Evolutionary conservation across 2,329 filamentous ascomycete genomes (phyloP).

Genomic region (Colletotrichum gigasporum): DNA sequence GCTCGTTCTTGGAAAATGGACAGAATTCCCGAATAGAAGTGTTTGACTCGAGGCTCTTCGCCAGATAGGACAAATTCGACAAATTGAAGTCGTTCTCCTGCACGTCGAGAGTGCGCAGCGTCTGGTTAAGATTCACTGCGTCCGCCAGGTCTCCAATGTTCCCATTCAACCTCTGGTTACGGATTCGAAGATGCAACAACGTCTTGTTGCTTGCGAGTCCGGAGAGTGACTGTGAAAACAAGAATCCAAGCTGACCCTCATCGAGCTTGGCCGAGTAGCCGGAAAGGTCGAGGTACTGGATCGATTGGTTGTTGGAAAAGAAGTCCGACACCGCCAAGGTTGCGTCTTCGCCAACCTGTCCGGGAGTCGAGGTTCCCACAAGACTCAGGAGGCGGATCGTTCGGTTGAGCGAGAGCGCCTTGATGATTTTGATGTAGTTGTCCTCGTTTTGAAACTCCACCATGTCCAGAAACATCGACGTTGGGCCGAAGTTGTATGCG

Average conservation of each 20-base stretch:
- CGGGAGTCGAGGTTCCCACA: constrained; percentile 61
- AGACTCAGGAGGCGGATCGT: constrained; percentile 63
- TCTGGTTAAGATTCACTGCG: constrained; percentile 58
- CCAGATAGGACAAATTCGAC: constrained; percentile 58
- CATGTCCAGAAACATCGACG: constrained; percentile 64
- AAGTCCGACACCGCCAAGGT: constrained; percentile 59
- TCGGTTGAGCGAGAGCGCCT: constrained; percentile 58
- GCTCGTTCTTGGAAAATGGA: constrained; percentile 48
- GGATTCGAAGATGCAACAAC: constrained; percentile 61
- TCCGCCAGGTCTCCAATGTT: constrained; percentile 63
- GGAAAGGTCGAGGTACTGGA: constrained; percentile 65
- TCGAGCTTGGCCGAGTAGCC: constrained; percentile 67
- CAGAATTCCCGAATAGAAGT: constrained; percentile 55
- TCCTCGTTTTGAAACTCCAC: constrained; percentile 63
- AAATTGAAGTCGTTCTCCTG: constrained; percentile 64
- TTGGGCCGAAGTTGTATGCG: constrained; percentile 56
- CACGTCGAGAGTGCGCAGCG: constrained; percentile 62
- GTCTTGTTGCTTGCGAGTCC: constrained; percentile 55
- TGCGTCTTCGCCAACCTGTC: constrained; percentile 55
- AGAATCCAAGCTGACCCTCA: constrained; percentile 63
- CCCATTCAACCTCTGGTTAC: constrained; percentile 64
- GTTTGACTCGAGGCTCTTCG: constrained; percentile 54
- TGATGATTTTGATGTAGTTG: constrained; percentile 61
- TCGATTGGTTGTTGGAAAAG: constrained; percentile 59
- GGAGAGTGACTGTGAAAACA: constrained; percentile 59